A percentile compares a stretch with the other conserved stretches of the same genome.
Evolutionary conservation across 306 rosid genomes (phyloP).

Genomic region (Prunus salicina): DNA sequence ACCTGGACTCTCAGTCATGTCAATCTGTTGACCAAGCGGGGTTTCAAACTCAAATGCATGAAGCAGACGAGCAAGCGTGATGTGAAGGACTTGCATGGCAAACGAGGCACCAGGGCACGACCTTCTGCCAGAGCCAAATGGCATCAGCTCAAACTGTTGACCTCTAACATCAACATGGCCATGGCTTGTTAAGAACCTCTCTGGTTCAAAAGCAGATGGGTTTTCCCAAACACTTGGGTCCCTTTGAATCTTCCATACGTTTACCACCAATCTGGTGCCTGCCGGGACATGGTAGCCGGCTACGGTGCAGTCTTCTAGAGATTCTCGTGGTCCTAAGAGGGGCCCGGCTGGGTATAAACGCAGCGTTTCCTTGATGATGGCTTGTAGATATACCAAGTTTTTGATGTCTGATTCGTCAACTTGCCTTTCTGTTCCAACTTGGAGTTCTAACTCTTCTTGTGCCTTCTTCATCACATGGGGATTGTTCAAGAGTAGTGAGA

Average conservation of each 20-base stretch:
- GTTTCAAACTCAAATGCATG: conserved; percentile 46
- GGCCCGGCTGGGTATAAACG: conserved; percentile 60
- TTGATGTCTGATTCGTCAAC: conserved; percentile 50
- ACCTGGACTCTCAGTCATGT: conserved; percentile 53
- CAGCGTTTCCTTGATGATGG: conserved; percentile 50
- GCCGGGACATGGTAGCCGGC: conserved; percentile 44
- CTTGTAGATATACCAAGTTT: conserved; percentile 40
- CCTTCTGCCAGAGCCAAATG: conserved; percentile 58
- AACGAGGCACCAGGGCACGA: conserved; percentile 53
- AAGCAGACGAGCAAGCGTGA: conserved; percentile 48
- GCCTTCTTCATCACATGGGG: conserved; percentile 33
- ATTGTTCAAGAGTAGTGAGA: conserved; percentile 53
- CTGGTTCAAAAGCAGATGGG: conserved; percentile 43
- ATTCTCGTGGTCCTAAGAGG: conserved; percentile 44
- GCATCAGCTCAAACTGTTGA: conserved; percentile 48
- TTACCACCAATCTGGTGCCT: conserved; percentile 48
- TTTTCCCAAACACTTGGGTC: conserved; percentile 54
- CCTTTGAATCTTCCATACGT: conserved; percentile 56
- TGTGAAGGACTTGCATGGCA: conserved; percentile 47
- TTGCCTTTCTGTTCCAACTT: conserved; percentile 36
- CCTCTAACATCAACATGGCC: conserved; percentile 41
- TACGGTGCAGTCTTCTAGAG: conserved; percentile 47
- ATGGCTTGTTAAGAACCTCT: conserved; percentile 40
- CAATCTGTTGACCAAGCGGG: conserved; percentile 24
- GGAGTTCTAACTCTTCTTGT: conserved; percentile 46